Conservation (phyloP, 208 protist species). For the Trypanosoma cruzi region DNA sequence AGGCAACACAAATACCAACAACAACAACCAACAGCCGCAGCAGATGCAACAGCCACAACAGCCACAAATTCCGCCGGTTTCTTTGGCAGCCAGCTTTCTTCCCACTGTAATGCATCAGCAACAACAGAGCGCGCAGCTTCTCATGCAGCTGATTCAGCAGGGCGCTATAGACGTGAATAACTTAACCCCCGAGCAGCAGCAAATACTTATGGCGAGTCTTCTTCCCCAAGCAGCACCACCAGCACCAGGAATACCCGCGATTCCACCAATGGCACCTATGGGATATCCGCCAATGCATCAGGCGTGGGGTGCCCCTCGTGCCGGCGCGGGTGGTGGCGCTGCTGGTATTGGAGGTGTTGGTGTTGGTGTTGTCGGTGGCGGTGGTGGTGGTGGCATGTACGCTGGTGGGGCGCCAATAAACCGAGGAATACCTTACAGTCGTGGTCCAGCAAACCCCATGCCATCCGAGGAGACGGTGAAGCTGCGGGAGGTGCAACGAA, state of each 20-base stretch:
- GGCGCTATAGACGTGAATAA: constrained; percentile 65
- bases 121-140: constrained; percentile 53
- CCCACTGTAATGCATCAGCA: constrained; percentile 42
- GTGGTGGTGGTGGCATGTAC: constrained; percentile 8
- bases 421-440: constrained; percentile 14
- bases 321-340: too few species aligned
- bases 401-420: background rate
- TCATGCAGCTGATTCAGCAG: constrained; percentile 75
- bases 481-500: constrained; percentile 80
- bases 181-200: constrained; percentile 61
- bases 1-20: constrained; percentile 3
- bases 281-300: constrained; percentile 23
- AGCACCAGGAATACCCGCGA: constrained; percentile 12
- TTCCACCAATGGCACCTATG: constrained; percentile 26
- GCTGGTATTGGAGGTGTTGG: too few species aligned
- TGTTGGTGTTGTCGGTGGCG: constrained; percentile 15
- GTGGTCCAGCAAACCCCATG: constrained; percentile 48
- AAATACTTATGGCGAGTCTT: constrained; percentile 37
- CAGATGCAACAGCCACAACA: constrained; percentile 27
- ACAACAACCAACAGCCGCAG: constrained; percentile 14
- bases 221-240: constrained; percentile 12
- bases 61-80: constrained; percentile 8
- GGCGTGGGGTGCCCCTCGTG: constrained; percentile 24
- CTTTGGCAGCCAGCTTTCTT: constrained; percentile 15
- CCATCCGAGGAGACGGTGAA: constrained; percentile 65